Conservation (phyloP, 148 eudicot species). For the Chenopodium suecicum region DNA sequence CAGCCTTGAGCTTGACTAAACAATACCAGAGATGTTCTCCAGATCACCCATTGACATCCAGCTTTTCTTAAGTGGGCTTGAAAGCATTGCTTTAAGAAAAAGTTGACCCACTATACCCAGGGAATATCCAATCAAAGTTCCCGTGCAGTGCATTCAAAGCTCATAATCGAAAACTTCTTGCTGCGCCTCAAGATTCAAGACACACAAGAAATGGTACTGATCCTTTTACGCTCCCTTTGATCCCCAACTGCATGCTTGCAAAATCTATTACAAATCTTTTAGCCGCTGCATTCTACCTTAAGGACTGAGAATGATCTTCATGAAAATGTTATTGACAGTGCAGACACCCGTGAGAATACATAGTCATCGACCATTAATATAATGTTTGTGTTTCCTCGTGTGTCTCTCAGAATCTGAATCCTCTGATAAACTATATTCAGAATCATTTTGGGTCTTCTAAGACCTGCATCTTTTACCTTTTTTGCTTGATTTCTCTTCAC, state of each 20-base stretch:
- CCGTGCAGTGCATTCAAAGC: not conserved
- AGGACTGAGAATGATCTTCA: slow-evolving; percentile 12
- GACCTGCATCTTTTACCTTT: slow-evolving; percentile 8
- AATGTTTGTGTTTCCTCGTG: slow-evolving; percentile 30
- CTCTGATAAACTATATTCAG: slow-evolving; percentile 38
- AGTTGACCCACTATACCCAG: not conserved
- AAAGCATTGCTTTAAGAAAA: not conserved
- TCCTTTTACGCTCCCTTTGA: not conserved
- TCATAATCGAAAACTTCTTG: not conserved
- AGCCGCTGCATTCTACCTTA: not conserved
- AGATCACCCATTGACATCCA: not conserved
- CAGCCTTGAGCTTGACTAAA: not conserved
- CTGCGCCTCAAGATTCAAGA: not conserved
- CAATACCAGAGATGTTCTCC: not conserved
- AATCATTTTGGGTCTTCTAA: slow-evolving; percentile 3
- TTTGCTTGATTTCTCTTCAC: slow-evolving; percentile 15
- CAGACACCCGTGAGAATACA: slow-evolving; percentile 14
- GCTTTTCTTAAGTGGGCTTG: not conserved
- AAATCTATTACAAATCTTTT: not conserved
- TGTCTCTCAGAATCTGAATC: slow-evolving; percentile 36
- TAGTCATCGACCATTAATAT: slow-evolving; percentile 30
- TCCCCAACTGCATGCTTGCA: not conserved
- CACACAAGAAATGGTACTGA: no score
- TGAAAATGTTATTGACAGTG: slow-evolving; percentile 12
- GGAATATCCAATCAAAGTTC: not conserved